Conservation (phyloP, 495 filamentous ascomycete species). For the Tetracladium setigerum region DNA sequence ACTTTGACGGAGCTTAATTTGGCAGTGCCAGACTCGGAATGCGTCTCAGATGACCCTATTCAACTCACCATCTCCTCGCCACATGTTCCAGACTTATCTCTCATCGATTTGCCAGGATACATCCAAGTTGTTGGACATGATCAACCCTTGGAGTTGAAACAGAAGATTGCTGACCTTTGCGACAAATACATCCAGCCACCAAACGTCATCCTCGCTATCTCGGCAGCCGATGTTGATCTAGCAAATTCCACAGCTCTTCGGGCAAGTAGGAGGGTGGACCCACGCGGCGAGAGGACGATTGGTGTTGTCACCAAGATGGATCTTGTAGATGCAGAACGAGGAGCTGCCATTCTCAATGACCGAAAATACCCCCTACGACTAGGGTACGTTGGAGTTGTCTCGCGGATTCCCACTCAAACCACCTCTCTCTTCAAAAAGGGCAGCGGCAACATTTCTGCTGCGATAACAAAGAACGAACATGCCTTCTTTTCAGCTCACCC, state of each 20-base stretch:
- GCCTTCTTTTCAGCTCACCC: constrained; percentile 83
- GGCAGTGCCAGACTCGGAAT: constrained; percentile 81
- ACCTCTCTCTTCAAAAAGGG: constrained; percentile 79
- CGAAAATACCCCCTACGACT: constrained; percentile 89
- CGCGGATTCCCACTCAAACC: constrained; percentile 60
- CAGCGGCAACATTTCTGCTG: constrained; percentile 68
- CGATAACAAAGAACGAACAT: constrained; percentile 83
- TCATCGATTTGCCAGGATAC: constrained; percentile 95
- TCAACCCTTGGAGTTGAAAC: constrained; percentile 85
- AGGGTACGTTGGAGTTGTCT: constrained; percentile 96
- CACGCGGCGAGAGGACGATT: constrained; percentile 90
- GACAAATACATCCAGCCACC: constrained; percentile 97
- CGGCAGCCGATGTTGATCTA: constrained; percentile 92
- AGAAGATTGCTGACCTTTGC: constrained; percentile 92
- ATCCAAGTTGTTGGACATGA: constrained; percentile 90
- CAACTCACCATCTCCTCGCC: constrained; percentile 93
- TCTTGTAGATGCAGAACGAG: constrained; percentile 78
- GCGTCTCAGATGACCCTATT: constrained; percentile 94
- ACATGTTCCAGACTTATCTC: constrained; percentile 87
- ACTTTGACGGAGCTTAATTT: constrained; percentile 93
- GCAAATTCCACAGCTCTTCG: constrained; percentile 92
- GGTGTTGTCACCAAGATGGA: constrained; percentile 99
- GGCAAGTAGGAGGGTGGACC: constrained; percentile 87
- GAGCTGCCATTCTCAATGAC: constrained; percentile 69
- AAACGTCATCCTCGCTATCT: constrained; percentile 95